Evolutionary conservation across 306 rosid species (phyloP).

Genomic region (Carpinus fangiana): DNA sequence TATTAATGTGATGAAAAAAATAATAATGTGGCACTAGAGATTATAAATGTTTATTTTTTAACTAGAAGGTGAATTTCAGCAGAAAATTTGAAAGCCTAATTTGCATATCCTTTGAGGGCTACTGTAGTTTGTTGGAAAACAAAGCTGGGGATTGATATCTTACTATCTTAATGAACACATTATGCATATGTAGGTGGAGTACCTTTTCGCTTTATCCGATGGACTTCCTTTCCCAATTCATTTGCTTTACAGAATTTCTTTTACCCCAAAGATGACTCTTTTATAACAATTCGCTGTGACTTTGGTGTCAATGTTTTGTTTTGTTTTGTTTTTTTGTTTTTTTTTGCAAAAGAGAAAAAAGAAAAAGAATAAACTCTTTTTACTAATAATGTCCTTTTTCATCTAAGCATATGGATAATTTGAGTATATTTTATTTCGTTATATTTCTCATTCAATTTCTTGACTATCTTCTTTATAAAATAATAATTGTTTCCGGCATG

Average conservation of each 20-base stretch:
- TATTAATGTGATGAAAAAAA: neutral
- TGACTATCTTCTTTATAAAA: too few relatives aligned
- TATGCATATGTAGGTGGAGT: neutral
- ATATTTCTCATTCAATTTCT: too few relatives aligned
- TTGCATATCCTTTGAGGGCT: neutral
- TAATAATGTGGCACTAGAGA: neutral
- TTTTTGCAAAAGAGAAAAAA: too few relatives aligned
- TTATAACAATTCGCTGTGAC: too few relatives aligned
- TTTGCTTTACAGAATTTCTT: neutral
- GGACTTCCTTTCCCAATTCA: neutral
- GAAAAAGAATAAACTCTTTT: too few relatives aligned
- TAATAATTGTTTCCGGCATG: too few relatives aligned
- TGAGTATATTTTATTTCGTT: too few relatives aligned
- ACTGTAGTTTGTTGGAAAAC: neutral
- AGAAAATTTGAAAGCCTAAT: neutral
- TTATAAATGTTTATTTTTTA: neutral
- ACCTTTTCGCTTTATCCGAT: neutral
- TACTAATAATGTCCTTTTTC: too few relatives aligned
- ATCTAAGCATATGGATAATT: too few relatives aligned
- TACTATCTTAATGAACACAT: neutral
- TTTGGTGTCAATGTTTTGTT: too few relatives aligned
- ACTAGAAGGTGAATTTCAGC: neutral
- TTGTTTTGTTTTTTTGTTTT: too few relatives aligned
- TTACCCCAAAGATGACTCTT: neutral
- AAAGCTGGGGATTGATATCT: neutral